These are phyloP conservation scores for Microdochium paspali DNA, from an alignment of 2,329 filamentous ascomycete species.

Conservation along the genomic window DNA sequence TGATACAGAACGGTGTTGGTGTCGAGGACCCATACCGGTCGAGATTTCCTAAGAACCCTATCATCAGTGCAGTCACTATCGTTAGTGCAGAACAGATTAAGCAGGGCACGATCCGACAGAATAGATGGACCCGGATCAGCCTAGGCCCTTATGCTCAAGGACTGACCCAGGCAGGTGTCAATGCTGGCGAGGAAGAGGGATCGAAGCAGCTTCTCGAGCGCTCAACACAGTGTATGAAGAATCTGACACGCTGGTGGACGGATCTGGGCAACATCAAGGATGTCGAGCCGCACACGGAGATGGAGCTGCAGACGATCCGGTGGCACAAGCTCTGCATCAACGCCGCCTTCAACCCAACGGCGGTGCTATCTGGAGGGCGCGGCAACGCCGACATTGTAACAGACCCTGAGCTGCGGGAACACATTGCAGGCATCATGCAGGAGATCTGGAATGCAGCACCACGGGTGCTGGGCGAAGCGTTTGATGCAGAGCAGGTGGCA, in stretches of 20 bases:
- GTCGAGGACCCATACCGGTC: constrained; percentile 56
- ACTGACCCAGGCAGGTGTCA: constrained; percentile 16
- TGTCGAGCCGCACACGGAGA: constrained; percentile 53
- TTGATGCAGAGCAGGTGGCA: constrained; percentile 48
- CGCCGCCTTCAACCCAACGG: constrained; percentile 64
- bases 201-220: constrained; percentile 19
- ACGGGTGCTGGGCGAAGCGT: constrained; percentile 48
- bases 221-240: constrained; percentile 31
- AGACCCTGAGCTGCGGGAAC: constrained; percentile 51
- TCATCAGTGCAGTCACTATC: constrained; percentile 61
- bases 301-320: constrained; percentile 58
- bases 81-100: constrained; percentile 57
- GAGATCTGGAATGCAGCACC: constrained; percentile 59
- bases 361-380: constrained; percentile 55
- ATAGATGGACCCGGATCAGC: constrained; percentile 65
- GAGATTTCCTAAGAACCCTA: constrained; percentile 49
- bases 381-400: constrained; percentile 57
- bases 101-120: constrained; percentile 56
- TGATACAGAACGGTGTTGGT: constrained; percentile 65
- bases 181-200: constrained; percentile 9
- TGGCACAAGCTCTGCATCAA: constrained; percentile 77
- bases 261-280: constrained; percentile 53
- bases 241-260: constrained; percentile 44
- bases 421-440: constrained; percentile 58
- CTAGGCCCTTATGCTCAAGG: constrained; percentile 55